Conservation (phyloP, 495 filamentous ascomycete species). For the Letharia lupina region DNA sequence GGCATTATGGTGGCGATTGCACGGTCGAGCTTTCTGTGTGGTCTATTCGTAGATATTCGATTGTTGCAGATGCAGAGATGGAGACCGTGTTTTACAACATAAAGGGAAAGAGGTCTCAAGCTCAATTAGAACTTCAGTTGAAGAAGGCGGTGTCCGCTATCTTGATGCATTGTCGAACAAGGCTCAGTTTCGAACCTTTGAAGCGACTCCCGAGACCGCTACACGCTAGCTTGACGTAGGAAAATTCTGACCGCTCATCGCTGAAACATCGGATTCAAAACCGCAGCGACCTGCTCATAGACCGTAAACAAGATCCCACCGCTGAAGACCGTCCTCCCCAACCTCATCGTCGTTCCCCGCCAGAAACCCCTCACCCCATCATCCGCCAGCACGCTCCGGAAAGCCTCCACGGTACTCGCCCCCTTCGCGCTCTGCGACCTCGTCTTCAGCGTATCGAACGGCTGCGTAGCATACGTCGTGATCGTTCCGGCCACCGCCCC, state of each 20-base stretch:
- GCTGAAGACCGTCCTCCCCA: slow-evolving; percentile 53
- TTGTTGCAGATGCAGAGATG: too few species aligned
- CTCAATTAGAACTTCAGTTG: too few species aligned
- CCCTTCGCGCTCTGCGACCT: slow-evolving; percentile 47
- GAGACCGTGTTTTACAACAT: too few species aligned
- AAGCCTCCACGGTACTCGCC: slow-evolving; percentile 45
- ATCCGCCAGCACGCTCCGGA: slow-evolving; percentile 43
- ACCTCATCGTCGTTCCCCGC: slow-evolving; percentile 59
- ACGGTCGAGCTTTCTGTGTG: too few species aligned
- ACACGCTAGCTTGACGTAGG: too few species aligned
- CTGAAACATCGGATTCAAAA: slow-evolving; percentile 23
- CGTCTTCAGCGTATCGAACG: slow-evolving; percentile 62
- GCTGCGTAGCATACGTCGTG: slow-evolving; percentile 56
- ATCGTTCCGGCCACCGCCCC: slow-evolving; percentile 52
- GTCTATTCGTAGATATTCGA: too few species aligned
- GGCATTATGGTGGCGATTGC: too few species aligned
- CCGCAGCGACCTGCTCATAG: slow-evolving; percentile 46
- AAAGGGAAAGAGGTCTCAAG: too few species aligned
- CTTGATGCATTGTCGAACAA: too few species aligned
- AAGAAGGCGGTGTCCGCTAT: too few species aligned
- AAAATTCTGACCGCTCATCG: background rate
- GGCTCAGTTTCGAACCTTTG: too few species aligned
- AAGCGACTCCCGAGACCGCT: too few species aligned
- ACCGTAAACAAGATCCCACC: slow-evolving; percentile 59
- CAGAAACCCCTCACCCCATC: slow-evolving; percentile 54